Evolutionary conservation across 1,284 basidiomycete species (phyloP), one percentile per base, ranked within the genome.

Genomic region (Melanopsichium pennsylvanicum): DNA sequence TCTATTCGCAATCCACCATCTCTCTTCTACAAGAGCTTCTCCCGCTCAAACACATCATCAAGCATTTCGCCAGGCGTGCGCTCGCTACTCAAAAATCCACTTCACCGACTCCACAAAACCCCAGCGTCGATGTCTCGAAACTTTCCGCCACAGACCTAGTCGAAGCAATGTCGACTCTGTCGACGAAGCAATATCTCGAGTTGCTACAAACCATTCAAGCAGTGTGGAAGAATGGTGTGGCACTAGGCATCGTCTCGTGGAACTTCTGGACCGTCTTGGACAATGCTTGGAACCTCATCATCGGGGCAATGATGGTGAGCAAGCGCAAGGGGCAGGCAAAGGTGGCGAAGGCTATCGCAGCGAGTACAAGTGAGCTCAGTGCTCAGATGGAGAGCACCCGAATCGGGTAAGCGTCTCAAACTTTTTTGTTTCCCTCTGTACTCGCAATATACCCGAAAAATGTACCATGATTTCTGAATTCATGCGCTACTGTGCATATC

Each of bases 201-300:
- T 15, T 32, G n/a, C 48, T 64, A 15, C 50, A 60, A 31, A 36
- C 33, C 18, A 60, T 71, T 50, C 69, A 71, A 27, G 44, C 49
- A 1, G 58, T 63, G 19, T 71, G 69, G 69, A 64, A 62, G 36
- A 71, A 68, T 57, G 69, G 64, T 26, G 63, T 52, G 2, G 69
- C 69, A 7, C 29, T 71, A n/a, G 69, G 69, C 40, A 57, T 71
- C 45, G 33, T 58, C 36, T 50, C 59, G 16, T 45, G 39, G 23
- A 42, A 36, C 34, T 71, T 61, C 27, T 71, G 69, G 69, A 32
- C 38, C 10, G 44, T 49, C 36, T 43, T 71, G 15, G 58, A 68
- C 41, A 52, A 62, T 2, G 59, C 63, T 3, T 71, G 69, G 69
- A 51, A 49, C 38, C 34, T 68, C 4, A 31, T 52, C 46, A 40